A percentile compares a stretch with the other conserved stretches of the same genome.
Conservation (phyloP, 345 rosid species). For the Conringia planisiliqua region DNA sequence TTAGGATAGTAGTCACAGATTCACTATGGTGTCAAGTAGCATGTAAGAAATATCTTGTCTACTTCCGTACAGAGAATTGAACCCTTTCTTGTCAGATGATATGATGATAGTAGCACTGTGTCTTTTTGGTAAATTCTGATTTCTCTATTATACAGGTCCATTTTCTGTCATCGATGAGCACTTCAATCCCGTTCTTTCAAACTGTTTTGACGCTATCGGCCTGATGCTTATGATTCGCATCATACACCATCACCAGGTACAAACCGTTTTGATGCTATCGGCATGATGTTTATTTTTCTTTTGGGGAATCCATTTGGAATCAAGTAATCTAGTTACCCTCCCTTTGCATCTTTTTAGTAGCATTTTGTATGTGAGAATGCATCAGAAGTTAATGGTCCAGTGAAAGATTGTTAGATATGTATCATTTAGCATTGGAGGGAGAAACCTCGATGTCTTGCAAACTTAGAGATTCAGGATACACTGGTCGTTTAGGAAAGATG, state of each 20-base stretch:
- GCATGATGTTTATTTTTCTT: not conserved
- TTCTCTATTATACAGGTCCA: constrained; percentile 60
- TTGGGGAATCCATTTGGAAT: not conserved
- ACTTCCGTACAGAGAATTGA: not conserved
- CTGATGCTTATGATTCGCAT: constrained; percentile 97
- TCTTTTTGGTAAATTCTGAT: not conserved
- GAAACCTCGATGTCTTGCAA: not conserved
- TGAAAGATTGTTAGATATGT: not conserved
- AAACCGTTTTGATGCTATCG: not conserved
- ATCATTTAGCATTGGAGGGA: not conserved
- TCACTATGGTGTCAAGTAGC: constrained; percentile 4
- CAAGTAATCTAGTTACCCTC: not conserved
- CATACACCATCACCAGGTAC: constrained; percentile 95
- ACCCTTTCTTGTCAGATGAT: not conserved
- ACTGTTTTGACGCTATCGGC: constrained; percentile 95
- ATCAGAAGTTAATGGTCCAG: not conserved
- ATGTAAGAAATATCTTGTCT: not conserved
- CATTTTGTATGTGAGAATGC: not conserved
- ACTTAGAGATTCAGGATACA: not conserved
- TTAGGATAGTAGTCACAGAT: not conserved
- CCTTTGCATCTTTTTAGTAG: not conserved
- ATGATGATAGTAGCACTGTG: constrained; percentile 3
- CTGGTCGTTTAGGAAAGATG: not conserved
- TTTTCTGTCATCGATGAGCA: constrained; percentile 94
- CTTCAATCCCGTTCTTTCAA: constrained; percentile 76